phyloP scores from a whole-genome alignment of 2,329 filamentous ascomycete species.

The Stemphylium vesicarium region DNA sequence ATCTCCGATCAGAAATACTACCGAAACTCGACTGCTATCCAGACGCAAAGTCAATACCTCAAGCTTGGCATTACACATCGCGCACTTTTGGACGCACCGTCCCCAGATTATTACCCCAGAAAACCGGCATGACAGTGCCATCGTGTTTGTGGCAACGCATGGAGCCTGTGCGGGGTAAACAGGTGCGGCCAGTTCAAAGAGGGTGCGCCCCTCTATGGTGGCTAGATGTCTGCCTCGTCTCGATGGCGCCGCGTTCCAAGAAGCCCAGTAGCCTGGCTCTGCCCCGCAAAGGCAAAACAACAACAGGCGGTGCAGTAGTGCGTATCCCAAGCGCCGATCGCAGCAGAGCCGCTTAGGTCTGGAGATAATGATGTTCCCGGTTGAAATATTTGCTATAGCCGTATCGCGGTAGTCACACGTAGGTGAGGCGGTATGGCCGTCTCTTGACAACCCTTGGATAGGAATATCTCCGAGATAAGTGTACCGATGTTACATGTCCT shows the following conservation, averaged over 20 bases:
- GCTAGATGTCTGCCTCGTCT: slow-evolving; percentile 2
- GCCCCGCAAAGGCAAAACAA: neutral
- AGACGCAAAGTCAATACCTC: neutral
- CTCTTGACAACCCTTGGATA: neutral
- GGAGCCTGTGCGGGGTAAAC: slow-evolving; percentile 5
- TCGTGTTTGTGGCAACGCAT: neutral
- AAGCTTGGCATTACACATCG: slow-evolving; percentile 18
- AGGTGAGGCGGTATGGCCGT: neutral
- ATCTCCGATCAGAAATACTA: slow-evolving; percentile 1
- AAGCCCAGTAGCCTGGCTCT: neutral
- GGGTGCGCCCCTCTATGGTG: neutral
- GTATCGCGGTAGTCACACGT: neutral
- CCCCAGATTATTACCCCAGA: slow-evolving; percentile 13
- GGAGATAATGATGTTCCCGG: neutral
- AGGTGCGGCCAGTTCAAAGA: neutral
- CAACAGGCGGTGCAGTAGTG: slow-evolving; percentile 9
- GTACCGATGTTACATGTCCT: neutral
- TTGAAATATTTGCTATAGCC: neutral
- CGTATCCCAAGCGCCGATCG: neutral
- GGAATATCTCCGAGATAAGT: slow-evolving; percentile 1
- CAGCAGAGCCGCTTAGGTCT: slow-evolving; percentile 6
- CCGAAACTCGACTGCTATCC: neutral
- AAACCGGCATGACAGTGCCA: neutral
- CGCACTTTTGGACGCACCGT: slow-evolving; percentile 1
- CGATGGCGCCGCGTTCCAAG: neutral